Percentiles rank a stretch among this genome's conserved stretches.
phyloP scores from a whole-genome alignment of 2,329 filamentous ascomycete genomes.

The Chaetoscypha palmicola region DNA sequence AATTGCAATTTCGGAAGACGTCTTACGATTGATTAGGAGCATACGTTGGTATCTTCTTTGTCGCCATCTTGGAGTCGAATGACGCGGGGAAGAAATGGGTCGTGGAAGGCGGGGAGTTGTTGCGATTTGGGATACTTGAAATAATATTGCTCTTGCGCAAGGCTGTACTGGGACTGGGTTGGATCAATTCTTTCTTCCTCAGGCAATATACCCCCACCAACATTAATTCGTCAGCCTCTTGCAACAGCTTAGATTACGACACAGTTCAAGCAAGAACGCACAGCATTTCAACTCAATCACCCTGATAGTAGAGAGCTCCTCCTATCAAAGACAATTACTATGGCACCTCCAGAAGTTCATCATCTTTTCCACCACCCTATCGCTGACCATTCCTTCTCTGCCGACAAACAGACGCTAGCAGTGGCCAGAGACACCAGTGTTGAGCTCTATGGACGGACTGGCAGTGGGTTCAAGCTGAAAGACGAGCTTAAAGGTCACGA shows the following conservation, averaged over 20 bases:
- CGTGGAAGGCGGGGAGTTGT: background rate
- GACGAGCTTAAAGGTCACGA: constrained; percentile 97
- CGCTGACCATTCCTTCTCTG: constrained; percentile 95
- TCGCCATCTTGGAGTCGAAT: constrained; percentile 11
- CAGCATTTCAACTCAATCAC: background rate
- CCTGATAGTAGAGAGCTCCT: constrained; percentile 97
- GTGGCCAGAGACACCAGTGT: constrained; percentile 86
- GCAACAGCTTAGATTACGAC: too few relatives aligned
- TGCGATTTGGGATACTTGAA: background rate
- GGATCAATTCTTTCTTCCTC: background rate
- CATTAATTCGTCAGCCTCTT: too few relatives aligned
- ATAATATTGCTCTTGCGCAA: too few relatives aligned
- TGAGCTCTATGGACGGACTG: constrained; percentile 74
- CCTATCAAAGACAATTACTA: constrained; percentile 61
- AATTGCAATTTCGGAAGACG: background rate
- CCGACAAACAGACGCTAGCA: constrained; percentile 80
- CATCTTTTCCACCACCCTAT: constrained; percentile 96
- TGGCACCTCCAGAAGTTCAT: constrained; percentile 85
- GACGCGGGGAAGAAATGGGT: background rate
- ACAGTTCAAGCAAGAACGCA: too few relatives aligned
- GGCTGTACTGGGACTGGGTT: background rate
- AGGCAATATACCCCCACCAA: background rate
- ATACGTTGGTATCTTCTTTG: constrained; percentile 44
- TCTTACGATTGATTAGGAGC: constrained; percentile 72
- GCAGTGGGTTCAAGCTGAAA: constrained; percentile 71